Base-by-base conservation (phyloP, 2,329 filamentous ascomycete genomes). In the Exserohilum turcica region DNA sequence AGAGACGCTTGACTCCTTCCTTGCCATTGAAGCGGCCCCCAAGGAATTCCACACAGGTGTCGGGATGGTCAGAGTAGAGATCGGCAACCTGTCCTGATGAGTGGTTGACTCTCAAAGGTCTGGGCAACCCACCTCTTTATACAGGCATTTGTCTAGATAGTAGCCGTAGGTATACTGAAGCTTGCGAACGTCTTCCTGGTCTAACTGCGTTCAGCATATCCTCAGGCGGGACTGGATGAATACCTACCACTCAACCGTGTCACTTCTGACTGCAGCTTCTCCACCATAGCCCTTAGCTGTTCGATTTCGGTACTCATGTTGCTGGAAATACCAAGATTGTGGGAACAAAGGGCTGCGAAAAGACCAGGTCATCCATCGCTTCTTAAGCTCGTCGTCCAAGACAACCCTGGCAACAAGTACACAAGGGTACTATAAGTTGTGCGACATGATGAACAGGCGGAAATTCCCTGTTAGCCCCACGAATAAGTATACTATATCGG, bases 91-190 rank as follows among this genome's bases (percentile, higher is more conserved):
- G 18, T 1, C 12, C 5, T 7, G 15, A 13, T 70, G 10, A 65
- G 53, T 18, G 36, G 46, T 5, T 7, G 12, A 15, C 6, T 10
- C 5, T 21, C 24, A 13, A 2, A 9, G 8, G 18, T 13, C 21
- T 5, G 3, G 15, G 3, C 43, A 50, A 19, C 33, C 15, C 47
- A 79, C 80, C 73, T 84, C 80, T 57, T 82, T 77, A 69, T 84
- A 84, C 1, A 84, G 73, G 54, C 82, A 84, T 59, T 84, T 84
- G 71, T 84, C 82, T 21, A 84, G 74, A 64, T 84, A 84, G 67
- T 84, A 84, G 21, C 82, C 82, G 66, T 84, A 84, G 55, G 81
- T 83, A 74, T 80, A 82, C 63, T 84, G 82, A 3, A 80, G 76
- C 64, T 83, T 83, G 51, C 80, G 78, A 40, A 84, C 77, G 58